Conservation (phyloP, 2,329 filamentous ascomycete genomes). For the Stemphylium lycopersici region DNA sequence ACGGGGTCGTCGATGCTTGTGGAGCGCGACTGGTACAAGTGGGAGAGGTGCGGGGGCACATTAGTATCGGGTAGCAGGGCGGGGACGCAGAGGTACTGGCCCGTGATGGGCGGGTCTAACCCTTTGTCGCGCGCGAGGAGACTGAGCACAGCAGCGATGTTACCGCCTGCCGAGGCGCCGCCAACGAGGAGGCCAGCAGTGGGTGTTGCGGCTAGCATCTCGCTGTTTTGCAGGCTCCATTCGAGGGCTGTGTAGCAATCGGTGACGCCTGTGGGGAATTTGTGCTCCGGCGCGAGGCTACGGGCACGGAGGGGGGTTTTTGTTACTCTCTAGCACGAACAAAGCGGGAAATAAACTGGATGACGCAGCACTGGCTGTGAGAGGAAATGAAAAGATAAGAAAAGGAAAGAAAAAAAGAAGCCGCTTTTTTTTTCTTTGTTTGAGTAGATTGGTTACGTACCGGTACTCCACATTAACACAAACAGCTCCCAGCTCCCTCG, state of each 20-base stretch:
- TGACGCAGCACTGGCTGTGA: neutral
- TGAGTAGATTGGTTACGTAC: conserved; percentile 16
- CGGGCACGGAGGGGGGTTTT: too few species aligned
- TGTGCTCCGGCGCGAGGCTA: conserved; percentile 58
- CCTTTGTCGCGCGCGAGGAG: conserved; percentile 52
- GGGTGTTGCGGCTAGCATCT: conserved; percentile 49
- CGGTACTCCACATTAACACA: conserved; percentile 60
- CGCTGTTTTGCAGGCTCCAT: conserved; percentile 48
- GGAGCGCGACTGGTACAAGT: conserved; percentile 51
- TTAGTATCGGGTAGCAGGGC: conserved; percentile 51
- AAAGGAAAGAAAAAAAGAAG: too few species aligned
- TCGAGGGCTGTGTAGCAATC: conserved; percentile 56
- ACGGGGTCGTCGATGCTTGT: conserved; percentile 32
- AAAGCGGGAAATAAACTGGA: too few species aligned
- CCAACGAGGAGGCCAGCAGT: conserved; percentile 57
- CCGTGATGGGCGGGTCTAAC: conserved; percentile 53
- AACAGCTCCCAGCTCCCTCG: conserved; percentile 46
- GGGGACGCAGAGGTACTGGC: conserved; percentile 55
- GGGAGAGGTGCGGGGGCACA: conserved; percentile 49
- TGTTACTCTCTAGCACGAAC: too few species aligned
- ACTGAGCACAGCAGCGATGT: conserved; percentile 57
- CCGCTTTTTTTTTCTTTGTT: too few species aligned
- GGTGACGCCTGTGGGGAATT: conserved; percentile 56
- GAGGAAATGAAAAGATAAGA: neutral
- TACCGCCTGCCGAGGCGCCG: conserved; percentile 60